phyloP scores from a whole-genome alignment of 1,139 yeast species.

The Geotrichum klebahnii region DNA sequence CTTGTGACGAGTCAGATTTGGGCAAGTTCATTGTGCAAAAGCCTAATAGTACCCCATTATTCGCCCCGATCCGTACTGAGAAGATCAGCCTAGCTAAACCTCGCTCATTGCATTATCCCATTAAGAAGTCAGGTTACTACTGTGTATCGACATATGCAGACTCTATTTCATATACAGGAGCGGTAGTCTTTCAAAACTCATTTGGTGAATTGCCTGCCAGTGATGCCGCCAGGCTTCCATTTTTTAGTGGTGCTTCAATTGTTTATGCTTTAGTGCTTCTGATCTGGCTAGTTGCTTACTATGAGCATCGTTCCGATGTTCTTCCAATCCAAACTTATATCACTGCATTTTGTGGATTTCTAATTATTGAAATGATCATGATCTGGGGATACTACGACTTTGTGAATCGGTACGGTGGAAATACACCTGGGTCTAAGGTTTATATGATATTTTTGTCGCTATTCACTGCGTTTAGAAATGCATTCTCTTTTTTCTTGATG shows the following conservation, averaged over 20 bases:
- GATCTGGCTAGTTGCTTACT: conserved; percentile 78
- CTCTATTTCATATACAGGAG: conserved; percentile 48
- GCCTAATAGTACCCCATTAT: conserved; percentile 36
- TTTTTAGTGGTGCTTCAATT: conserved; percentile 79
- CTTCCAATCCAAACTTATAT: conserved; percentile 86
- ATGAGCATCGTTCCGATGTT: conserved; percentile 80
- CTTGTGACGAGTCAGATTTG: conserved; percentile 53
- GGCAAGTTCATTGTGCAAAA: conserved; percentile 59
- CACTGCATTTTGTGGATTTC: conserved; percentile 74
- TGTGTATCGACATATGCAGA: conserved; percentile 71
- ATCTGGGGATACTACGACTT: conserved; percentile 91
- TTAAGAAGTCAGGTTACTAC: conserved; percentile 79
- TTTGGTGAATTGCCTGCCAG: conserved; percentile 85
- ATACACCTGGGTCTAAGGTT: conserved; percentile 59
- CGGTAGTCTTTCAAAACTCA: conserved; percentile 79
- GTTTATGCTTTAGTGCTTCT: conserved; percentile 77
- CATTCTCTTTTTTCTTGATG: conserved; percentile 81
- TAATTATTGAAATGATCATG: conserved; percentile 77
- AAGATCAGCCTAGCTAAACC: conserved; percentile 55
- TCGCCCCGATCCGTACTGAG: conserved; percentile 55
- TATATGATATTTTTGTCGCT: conserved; percentile 75
- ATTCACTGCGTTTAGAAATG: conserved; percentile 71
- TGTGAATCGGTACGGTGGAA: conserved; percentile 55
- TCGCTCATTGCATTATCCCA: conserved; percentile 57
- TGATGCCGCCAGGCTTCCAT: conserved; percentile 84